Conservation (phyloP, 176 grass and related monocot species). For the Poa annua region DNA sequence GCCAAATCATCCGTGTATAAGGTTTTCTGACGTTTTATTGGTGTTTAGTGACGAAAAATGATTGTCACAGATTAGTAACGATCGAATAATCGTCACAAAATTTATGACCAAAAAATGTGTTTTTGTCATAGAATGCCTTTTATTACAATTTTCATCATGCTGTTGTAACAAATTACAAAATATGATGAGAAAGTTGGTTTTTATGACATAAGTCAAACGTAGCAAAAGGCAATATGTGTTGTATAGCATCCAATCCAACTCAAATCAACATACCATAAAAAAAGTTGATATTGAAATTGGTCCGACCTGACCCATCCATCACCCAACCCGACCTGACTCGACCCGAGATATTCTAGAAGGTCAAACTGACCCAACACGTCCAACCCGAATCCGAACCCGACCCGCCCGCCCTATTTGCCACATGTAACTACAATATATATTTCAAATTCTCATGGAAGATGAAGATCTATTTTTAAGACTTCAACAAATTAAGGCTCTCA, state of each 20-base stretch:
- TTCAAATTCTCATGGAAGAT: conserved; percentile 27
- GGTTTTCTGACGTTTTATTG: too few species aligned
- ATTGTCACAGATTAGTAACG: too few species aligned
- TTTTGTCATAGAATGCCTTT: too few species aligned
- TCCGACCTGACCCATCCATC: neutral
- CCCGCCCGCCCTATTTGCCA: neutral
- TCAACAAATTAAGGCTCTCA: conserved; percentile 12
- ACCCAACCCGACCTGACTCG: neutral
- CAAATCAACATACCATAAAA: conserved; percentile 6
- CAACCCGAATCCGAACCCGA: neutral
- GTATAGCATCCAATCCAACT: conserved; percentile 18
- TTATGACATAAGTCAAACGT: too few species aligned
- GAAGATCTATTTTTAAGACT: conserved; percentile 15
- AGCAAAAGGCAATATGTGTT: too few species aligned
- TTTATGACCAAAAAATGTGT: too few species aligned
- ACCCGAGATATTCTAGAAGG: conserved; percentile 24
- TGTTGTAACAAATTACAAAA: too few species aligned
- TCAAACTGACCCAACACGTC: conserved; percentile 22
- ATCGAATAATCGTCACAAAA: too few species aligned
- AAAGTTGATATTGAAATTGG: conserved; percentile 23
- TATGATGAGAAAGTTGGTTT: too few species aligned
- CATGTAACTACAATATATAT: conserved; percentile 24
- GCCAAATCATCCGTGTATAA: too few species aligned
- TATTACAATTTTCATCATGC: too few species aligned
- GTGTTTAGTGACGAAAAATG: too few species aligned